Conservation (phyloP, 805 yeast genomes). For the Saturnispora halmiae region DNA sequence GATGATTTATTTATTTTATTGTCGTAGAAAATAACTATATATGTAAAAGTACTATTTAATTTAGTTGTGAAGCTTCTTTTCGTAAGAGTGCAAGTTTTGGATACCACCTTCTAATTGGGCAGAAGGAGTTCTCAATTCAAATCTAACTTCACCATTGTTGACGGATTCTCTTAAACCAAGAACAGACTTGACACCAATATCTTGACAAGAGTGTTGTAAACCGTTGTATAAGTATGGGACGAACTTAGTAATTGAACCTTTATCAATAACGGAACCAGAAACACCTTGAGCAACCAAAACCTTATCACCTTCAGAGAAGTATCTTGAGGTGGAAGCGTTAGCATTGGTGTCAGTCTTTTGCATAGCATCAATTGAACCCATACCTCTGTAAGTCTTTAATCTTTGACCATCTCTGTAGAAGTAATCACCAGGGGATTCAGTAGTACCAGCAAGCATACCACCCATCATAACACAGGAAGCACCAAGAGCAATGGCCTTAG, state of each 20-base stretch:
- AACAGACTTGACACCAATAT: conserved; percentile 77
- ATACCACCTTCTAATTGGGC: conserved; percentile 99
- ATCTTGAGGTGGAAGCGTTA: conserved; percentile 96
- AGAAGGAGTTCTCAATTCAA: conserved; percentile 96
- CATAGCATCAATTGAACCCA: conserved; percentile 99
- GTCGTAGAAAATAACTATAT: conserved; percentile 4
- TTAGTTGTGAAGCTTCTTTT: conserved; percentile 91
- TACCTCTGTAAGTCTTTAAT: conserved; percentile 95
- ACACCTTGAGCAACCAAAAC: conserved; percentile 99
- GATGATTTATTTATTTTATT: neutral
- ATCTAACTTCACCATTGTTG: conserved; percentile 65
- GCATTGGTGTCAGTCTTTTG: conserved; percentile 80
- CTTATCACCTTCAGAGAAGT: conserved; percentile 91
- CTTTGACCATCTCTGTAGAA: conserved; percentile 97
- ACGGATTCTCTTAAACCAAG: conserved; percentile 55
- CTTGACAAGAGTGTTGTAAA: conserved; percentile 97
- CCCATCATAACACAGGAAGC: conserved; percentile 99
- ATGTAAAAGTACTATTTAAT: too few relatives aligned
- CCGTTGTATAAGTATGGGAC: conserved; percentile 92
- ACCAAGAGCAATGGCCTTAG: conserved; percentile 93
- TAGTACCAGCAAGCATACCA: conserved; percentile 96
- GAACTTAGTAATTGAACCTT: conserved; percentile 90
- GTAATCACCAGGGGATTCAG: conserved; percentile 97
- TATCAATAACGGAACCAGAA: conserved; percentile 91
- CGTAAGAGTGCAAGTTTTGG: conserved; percentile 91